Percentiles rank a stretch among this genome's conserved stretches.
These are phyloP conservation scores for Fusarium sp. DNA, from an alignment of 2,329 filamentous ascomycete species.

Conservation along the genomic window DNA sequence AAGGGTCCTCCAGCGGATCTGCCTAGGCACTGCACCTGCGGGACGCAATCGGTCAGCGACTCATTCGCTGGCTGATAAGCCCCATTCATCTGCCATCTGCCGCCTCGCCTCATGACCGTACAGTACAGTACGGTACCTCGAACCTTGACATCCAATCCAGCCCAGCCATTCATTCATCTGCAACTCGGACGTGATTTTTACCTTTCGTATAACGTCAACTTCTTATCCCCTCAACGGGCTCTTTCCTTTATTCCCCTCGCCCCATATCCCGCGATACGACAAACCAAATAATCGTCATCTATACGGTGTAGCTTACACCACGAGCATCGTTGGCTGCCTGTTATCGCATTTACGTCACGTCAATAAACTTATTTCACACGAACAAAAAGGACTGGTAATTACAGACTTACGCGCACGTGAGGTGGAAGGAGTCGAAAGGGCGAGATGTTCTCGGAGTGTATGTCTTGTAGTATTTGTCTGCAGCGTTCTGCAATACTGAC, in stretches of 20 bases:
- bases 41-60: conserved; percentile 45
- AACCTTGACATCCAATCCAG: conserved; percentile 16
- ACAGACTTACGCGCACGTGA: conserved; percentile 44
- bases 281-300: conserved; percentile 14
- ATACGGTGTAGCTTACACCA: conserved; percentile 33
- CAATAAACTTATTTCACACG: conserved; percentile 19
- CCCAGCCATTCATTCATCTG: conserved; percentile 31
- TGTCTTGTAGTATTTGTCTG: conserved; percentile 52
- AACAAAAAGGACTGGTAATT: conserved; percentile 23
- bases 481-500: conserved; percentile 23
- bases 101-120: conserved; percentile 47
- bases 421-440: conserved; percentile 51
- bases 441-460: conserved; percentile 81
- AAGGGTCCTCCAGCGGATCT: conserved; percentile 42
- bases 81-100: conserved; percentile 43
- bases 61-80: conserved; percentile 46
- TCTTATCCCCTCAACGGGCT: conserved; percentile 20
- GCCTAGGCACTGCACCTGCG: conserved; percentile 32
- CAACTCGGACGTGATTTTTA: conserved; percentile 38
- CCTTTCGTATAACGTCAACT: conserved; percentile 21
- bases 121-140: conserved; percentile 11
- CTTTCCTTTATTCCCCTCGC: conserved; percentile 7
- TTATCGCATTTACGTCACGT: conserved; percentile 41
- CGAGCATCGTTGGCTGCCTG: conserved; percentile 25
- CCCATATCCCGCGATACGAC: conserved; percentile 10